Evolutionary conservation across 2,329 filamentous ascomycete genomes (phyloP), one percentile per base, ranked within the genome.

Genomic region (Alternaria atra): DNA sequence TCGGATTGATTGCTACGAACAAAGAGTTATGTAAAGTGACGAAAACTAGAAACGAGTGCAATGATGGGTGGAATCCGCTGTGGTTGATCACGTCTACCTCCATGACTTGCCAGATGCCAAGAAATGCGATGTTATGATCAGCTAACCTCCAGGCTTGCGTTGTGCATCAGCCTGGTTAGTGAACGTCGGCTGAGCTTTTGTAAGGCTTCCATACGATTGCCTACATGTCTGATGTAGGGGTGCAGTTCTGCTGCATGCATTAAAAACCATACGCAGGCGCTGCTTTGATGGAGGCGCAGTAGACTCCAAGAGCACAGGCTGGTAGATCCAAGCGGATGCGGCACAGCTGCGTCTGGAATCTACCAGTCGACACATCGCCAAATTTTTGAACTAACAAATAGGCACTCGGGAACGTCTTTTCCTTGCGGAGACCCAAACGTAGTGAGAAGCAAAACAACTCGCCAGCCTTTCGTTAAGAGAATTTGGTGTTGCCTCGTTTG

Each of bases 351-450:
- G 10, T 46, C 46, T 32, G 34, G 30, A 5, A 27, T 46, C 10
- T 27, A 10, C 7, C 2, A 6, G 15, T 12, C 30, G 35, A 52
- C 37, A 12, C 34, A 52, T 17, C 5, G 2, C 44, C 12, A 29
- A 42, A 23, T 52, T 34, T 17, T 9, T 46, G 13, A 20, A 52
- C 30, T 39, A 32, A 51, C 12, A n/a, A 40, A 25, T 34, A 35
- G 52, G 39, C 52, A 39, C 25, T 25, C 39, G 7, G 15, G 6
- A 44, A 37, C 13, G 2, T 32, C 17, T 58, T 32, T 20, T 3
- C 52, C 6, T 23, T 56, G 58, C 46, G 46, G 39, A 46, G 29
- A 25, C 9, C 9, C 12, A 51, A 44, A 46, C 32, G 52, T 52
- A 56, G 17, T 8, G 30, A 47, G 35, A 37, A 56, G 52, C n/a